phyloP scores from a whole-genome alignment of 225 moss, liverwort and hornwort species.

The Bryoerythrophyllum caledonicum region DNA sequence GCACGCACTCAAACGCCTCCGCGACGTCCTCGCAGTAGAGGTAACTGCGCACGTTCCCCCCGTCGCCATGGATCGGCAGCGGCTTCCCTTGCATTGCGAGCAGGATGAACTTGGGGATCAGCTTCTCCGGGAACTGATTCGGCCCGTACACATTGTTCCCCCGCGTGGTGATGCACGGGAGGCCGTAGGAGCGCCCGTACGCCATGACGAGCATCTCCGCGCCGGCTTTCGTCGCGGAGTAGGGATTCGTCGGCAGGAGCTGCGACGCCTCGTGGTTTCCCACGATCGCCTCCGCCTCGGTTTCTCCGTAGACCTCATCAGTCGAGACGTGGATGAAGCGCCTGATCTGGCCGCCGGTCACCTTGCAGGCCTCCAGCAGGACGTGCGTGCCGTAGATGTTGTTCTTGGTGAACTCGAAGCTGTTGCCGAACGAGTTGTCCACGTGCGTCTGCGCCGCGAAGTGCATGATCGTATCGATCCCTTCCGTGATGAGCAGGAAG shows the following conservation, averaged over 20 bases:
- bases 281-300: slow-evolving; percentile 41
- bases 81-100: slow-evolving; percentile 38
- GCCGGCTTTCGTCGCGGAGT: slow-evolving; percentile 47
- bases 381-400: slow-evolving; percentile 52
- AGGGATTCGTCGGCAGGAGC: slow-evolving; percentile 37
- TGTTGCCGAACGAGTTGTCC: slow-evolving; percentile 51
- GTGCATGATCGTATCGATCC: slow-evolving; percentile 53
- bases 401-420: slow-evolving; percentile 48
- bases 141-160: slow-evolving; percentile 50
- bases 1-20: slow-evolving; percentile 46
- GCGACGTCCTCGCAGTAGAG: slow-evolving; percentile 50
- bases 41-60: slow-evolving; percentile 40
- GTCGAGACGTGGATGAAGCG: slow-evolving; percentile 49
- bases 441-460: slow-evolving; percentile 52
- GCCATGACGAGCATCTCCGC: slow-evolving; percentile 58
- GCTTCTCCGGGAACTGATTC: slow-evolving; percentile 50
- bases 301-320: slow-evolving; percentile 48
- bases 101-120: slow-evolving; percentile 47
- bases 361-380: slow-evolving; percentile 44
- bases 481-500: slow-evolving; percentile 41
- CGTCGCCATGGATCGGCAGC: slow-evolving; percentile 47
- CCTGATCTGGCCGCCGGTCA: slow-evolving; percentile 31
- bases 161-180: slow-evolving; percentile 42
- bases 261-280: slow-evolving; percentile 48
- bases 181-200: slow-evolving; percentile 31